Base-by-base conservation (phyloP, 805 yeast genomes). In the Huiozyma sinensis region DNA sequence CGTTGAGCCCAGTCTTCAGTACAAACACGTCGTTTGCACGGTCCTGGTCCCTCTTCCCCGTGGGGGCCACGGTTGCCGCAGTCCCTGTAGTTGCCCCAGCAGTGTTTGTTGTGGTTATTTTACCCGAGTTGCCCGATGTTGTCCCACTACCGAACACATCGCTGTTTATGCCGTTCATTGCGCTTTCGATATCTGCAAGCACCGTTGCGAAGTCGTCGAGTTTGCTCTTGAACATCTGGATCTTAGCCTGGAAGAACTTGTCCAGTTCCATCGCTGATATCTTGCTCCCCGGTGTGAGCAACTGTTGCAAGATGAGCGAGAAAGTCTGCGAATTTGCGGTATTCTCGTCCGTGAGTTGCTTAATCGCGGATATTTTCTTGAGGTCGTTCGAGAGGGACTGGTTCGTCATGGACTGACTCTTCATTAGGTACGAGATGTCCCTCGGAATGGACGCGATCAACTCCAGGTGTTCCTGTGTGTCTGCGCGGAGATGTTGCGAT, bases 371-470 rank as follows among this genome's bases (percentile, higher is more conserved):
- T 8, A 75, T 65, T 45, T 68, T 67, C 47, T 70, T 72, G 43
- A 72, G 50, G 54, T 75, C 79, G 46, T 67, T 69, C 11, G 67
- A 65, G 42, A 75, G 55, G 3, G 87, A 83, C 60, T 79, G 87
- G 50, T 76, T 79, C 2, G 85, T 76, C 5, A 81, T 71, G 2
- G 77, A 69, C 48, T 79, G 73, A 48, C 76, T 76, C 50, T 77
- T 76, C 44, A 74, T 75, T 48, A 84, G 62, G 55, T 73, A 84
- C 46, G 71, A 71, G 35, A 81, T 75, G 57, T 84, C 94, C 51
- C 81, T 72, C 5, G 92, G 92, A 43, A 84, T 77, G 43, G 88
- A 77, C 33, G 71, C 75, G 38, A 84, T 75, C 38, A 83, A 67
- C 47, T 73, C 78, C 38, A 72, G 70, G 51, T 84, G 94, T 34